Percentiles rank a stretch among this genome's conserved stretches.
Evolutionary conservation across 1,284 basidiomycete genomes (phyloP).

Genomic region (Moniliophthora roreri): DNA sequence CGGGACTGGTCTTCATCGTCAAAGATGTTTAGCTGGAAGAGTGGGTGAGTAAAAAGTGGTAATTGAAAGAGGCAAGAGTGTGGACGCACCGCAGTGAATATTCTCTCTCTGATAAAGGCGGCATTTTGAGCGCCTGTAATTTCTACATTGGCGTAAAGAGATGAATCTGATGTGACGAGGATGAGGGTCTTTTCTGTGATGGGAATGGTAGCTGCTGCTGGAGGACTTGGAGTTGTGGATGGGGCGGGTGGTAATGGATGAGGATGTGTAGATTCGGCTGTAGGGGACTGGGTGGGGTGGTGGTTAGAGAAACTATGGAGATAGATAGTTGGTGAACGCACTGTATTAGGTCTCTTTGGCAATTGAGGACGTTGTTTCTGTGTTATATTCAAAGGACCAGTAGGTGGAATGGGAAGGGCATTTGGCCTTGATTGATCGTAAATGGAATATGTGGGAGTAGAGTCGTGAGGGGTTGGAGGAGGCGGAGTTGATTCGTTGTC

Average conservation of each 20-base stretch:
- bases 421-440: slow-evolving; percentile 37
- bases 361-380: background rate
- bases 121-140: slow-evolving; percentile 70
- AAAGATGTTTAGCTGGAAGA: slow-evolving; percentile 70
- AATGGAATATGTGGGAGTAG: slow-evolving; percentile 40
- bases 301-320: slow-evolving; percentile 17
- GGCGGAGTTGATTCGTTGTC: slow-evolving; percentile 58
- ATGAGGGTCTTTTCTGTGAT: slow-evolving; percentile 54
- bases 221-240: slow-evolving; percentile 45
- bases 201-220: slow-evolving; percentile 27
- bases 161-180: slow-evolving; percentile 81
- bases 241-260: slow-evolving; percentile 20
- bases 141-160: slow-evolving; percentile 78
- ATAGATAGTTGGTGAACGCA: no score
- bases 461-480: slow-evolving; percentile 60
- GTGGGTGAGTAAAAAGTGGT: slow-evolving; percentile 10
- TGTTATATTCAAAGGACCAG: slow-evolving; percentile 22
- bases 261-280: slow-evolving; percentile 25
- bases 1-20: slow-evolving; percentile 76
- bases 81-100: slow-evolving; percentile 75
- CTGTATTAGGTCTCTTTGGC: no score
- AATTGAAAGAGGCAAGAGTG: slow-evolving; percentile 13
- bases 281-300: no score
- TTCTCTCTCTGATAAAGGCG: slow-evolving; percentile 79
- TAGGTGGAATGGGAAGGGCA: slow-evolving; percentile 23